Evolutionary conservation across 495 filamentous ascomycete species (phyloP), one percentile per base, ranked within the genome.

Genomic region (Penicillium maclennaniae): DNA sequence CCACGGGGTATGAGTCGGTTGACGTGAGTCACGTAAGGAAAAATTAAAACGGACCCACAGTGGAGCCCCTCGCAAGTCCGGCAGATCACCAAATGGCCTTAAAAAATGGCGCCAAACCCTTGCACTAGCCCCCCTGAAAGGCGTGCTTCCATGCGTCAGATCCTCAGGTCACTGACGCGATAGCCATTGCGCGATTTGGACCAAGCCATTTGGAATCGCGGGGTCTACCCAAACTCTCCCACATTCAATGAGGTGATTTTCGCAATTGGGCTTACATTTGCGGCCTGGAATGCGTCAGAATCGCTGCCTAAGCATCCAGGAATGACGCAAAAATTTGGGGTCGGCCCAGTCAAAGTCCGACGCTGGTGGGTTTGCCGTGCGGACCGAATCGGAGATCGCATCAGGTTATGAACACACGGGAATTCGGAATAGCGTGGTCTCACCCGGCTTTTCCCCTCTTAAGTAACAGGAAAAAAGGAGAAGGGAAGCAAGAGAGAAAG

Each of bases 351-450:
- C 49, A 36, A 31, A 40, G 36, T 39, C 44, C 47, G 49, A 52
- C 49, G 31, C 31, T 12, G 31, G 31, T 3, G 10, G 31, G 4
- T 14, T 28, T 52, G 53, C 56, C 53, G 61, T 58, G 43, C 58
- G 62, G 62, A 50, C 62, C 63, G 60, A 56, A 40, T 54, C 47
- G 59, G 60, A 47, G 50, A 59, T 52, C 51, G 34, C 46, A 59
- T 61, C 56, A 66, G 60, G 60, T 57, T 58, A 63, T 41, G 42
- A 10, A 43, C 1, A 7, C 23, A 31, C 27, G 31, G 31, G 17
- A 51, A 10, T 12, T 1, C 45, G 36, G 31, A 7, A 20, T 7
- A 7, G 38, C 38, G 38, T 40, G 38, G 34, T 20, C 31, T 25
- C 44, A 27, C 37, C 50, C 42, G 42, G 25, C 14, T 47, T 37